phyloP scores from a whole-genome alignment of 768 basidiomycete genomes.

The Russula sp. region DNA sequence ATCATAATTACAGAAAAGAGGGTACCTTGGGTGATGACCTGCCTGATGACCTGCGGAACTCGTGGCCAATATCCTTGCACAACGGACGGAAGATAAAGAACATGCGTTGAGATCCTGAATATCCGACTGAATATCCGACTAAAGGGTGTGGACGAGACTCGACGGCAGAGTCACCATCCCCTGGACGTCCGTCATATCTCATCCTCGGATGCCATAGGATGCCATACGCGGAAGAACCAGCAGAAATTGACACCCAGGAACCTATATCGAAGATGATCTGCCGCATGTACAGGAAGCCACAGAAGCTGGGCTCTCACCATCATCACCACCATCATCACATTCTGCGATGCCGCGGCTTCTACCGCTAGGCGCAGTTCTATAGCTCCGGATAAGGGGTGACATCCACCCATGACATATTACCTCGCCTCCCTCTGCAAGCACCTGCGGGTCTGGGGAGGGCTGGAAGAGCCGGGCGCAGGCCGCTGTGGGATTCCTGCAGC shows the following conservation, averaged over 20 bases:
- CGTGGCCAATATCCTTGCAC: slow-evolving; percentile 16
- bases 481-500: background rate
- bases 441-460: slow-evolving; percentile 1
- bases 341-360: slow-evolving; percentile 15
- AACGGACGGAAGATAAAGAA: slow-evolving; percentile 11
- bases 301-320: slow-evolving; percentile 13
- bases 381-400: slow-evolving; percentile 11
- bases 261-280: slow-evolving; percentile 25
- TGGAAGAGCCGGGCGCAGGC: background rate
- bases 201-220: slow-evolving; percentile 21
- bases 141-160: background rate
- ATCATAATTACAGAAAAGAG: background rate
- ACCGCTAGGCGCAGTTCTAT: background rate
- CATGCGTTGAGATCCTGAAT: background rate
- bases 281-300: slow-evolving; percentile 21
- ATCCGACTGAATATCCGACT: background rate
- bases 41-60: background rate
- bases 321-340: slow-evolving; percentile 10
- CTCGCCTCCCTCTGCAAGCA: background rate
- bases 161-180: slow-evolving; percentile 1
- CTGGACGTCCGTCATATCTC: slow-evolving; percentile 9
- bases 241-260: slow-evolving; percentile 14
- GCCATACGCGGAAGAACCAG: slow-evolving; percentile 15
- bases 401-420: slow-evolving; percentile 15
- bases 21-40: background rate